Evolutionary conservation across 1,284 basidiomycete species (phyloP), one percentile per base, ranked within the genome.

Genomic region (Pseudozyma thailandica): DNA sequence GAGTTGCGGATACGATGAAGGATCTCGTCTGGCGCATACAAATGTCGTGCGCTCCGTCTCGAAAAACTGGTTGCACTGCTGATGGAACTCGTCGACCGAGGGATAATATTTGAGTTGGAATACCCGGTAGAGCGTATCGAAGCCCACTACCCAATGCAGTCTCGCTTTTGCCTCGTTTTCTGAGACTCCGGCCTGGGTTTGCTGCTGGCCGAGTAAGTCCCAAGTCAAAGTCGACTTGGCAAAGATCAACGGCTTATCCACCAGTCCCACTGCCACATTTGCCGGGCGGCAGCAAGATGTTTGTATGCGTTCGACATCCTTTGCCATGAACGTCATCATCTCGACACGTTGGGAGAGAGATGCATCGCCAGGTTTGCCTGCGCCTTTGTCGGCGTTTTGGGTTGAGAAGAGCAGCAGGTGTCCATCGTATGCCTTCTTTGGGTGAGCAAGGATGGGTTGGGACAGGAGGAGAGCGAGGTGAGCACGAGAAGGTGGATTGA

Each of bases 401-500:
- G 93, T 88, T 15, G 93, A 93, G 43, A 96, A 88, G 1, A 97
- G 86, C 3, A 97, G 86, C 0, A 98, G 85, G 54, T 88, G 89
- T 0, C 92, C 90, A 57, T 92, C 90, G 78, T 90, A 93, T 10
- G 30, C 1, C 7, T 21, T 37, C 39, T 74, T 60, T 6, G 15
- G 16, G 2, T 18, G 25, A 26, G 50, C 63, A 26, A 54, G 74
- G 1, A 86, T 85, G 21, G 83, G 83, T 1, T 63, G 78, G 4
- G 86, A 85, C 55, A 86, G 87, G 18, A 89, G 89, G 43, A 97
- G 88, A 0, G 91, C 90, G 54, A 91, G 86, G 80, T 98, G 94
- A 0, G 95, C 93, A 12, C 87, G 83, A 0, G 92, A 93, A 0
- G 95, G 95, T 2, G 95, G 94, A 78, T 98, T 97, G 85, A 94